Conservation (phyloP, 306 rosid genomes). For the Vigna hirtella region DNA sequence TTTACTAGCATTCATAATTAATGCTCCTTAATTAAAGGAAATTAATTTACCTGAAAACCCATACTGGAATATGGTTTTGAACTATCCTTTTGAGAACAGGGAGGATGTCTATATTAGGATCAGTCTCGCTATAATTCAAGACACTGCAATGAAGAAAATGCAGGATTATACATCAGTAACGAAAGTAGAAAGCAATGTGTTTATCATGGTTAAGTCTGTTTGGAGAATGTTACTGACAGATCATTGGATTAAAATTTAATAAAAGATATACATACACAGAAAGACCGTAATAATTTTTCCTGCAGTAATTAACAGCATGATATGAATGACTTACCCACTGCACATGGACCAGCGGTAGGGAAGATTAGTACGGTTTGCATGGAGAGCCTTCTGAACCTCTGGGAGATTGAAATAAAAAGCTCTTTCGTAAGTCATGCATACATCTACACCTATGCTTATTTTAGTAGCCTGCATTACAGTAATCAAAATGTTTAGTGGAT, state of each 20-base stretch:
- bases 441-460: slow-evolving; percentile 81
- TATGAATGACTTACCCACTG: slow-evolving; percentile 59
- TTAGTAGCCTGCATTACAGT: slow-evolving; percentile 72
- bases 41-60: slow-evolving; percentile 86
- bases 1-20: neutral
- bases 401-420: slow-evolving; percentile 74
- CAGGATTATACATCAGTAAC: slow-evolving; percentile 36
- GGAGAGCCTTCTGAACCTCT: slow-evolving; percentile 92
- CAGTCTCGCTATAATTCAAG: slow-evolving; percentile 66
- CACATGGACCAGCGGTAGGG: slow-evolving; percentile 83
- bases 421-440: slow-evolving; percentile 74
- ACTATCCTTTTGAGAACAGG: slow-evolving; percentile 79
- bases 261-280: neutral
- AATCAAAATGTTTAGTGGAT: neutral
- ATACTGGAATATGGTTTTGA: slow-evolving; percentile 72
- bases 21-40: neutral
- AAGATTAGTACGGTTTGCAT: slow-evolving; percentile 89
- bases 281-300: neutral
- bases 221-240: neutral
- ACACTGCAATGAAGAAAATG: slow-evolving; percentile 49
- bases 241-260: neutral
- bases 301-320: neutral
- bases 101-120: slow-evolving; percentile 71
- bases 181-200: neutral
- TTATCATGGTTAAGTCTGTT: neutral